These are phyloP conservation scores for Krasilnikovozyma curviuscula DNA, from an alignment of 768 basidiomycete genomes.

Conservation along the genomic window DNA sequence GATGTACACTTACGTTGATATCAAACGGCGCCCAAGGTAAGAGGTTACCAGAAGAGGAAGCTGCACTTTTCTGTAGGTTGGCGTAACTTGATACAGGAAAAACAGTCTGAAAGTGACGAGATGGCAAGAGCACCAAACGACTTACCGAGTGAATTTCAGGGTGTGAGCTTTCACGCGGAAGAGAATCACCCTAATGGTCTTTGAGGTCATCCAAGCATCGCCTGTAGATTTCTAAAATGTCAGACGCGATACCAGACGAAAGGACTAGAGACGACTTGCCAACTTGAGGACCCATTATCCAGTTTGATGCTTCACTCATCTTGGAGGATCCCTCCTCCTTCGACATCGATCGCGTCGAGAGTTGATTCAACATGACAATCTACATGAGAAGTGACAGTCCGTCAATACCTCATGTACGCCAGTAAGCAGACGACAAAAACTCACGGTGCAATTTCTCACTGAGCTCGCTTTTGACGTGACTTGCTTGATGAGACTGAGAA, in stretches of 20 bases:
- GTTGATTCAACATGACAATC: conserved; percentile 22
- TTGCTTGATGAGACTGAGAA: conserved; percentile 21
- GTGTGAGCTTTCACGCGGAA: conserved; percentile 20
- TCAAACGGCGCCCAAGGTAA: conserved; percentile 21
- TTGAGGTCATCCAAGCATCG: conserved; percentile 21
- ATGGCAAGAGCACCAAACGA: background rate
- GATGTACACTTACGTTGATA: conserved; percentile 22
- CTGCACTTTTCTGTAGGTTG: conserved; percentile 7
- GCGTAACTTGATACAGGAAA: conserved; percentile 8
- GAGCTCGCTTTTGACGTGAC: conserved; percentile 21
- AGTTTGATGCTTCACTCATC: conserved; percentile 23
- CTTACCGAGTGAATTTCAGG: conserved; percentile 18
- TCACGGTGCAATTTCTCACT: conserved; percentile 19
- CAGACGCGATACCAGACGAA: background rate
- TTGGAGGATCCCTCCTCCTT: conserved; percentile 23
- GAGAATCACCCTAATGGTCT: conserved; percentile 18
- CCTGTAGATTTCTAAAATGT: conserved; percentile 9
- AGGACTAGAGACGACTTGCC: conserved; percentile 12
- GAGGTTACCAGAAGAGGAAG: conserved; percentile 6
- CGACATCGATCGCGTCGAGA: conserved; percentile 24
- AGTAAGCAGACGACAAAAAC: background rate
- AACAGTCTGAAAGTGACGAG: background rate
- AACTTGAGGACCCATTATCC: conserved; percentile 24
- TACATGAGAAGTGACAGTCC: background rate
- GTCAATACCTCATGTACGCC: background rate